Evolutionary conservation across 768 basidiomycete genomes (phyloP).

Genomic region (Tylopilus sp.): DNA sequence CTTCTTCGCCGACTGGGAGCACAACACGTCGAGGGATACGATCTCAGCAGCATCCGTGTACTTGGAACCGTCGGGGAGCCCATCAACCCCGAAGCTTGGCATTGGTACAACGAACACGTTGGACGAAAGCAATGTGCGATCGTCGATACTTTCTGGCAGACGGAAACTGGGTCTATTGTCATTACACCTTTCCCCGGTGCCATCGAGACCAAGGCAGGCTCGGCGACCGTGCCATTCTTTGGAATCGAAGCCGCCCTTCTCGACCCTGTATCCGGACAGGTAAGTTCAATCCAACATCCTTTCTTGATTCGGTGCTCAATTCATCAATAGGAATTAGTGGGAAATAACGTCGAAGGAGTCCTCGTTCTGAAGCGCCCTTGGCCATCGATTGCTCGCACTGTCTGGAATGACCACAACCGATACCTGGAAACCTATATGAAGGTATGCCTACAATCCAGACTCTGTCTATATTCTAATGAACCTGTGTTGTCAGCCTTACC

Average conservation of each 20-base stretch:
- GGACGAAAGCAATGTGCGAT: constrained; percentile 86
- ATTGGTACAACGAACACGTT: constrained; percentile 97
- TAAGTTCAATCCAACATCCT: constrained; percentile 18
- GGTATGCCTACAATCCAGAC: constrained; percentile 20
- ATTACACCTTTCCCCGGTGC: constrained; percentile 96
- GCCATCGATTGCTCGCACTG: constrained; percentile 93
- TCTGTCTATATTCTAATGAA: constrained; percentile 41
- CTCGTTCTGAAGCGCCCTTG: constrained; percentile 83
- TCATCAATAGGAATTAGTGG: constrained; percentile 54
- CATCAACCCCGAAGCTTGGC: constrained; percentile 98
- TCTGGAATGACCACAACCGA: constrained; percentile 89
- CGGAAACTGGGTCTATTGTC: constrained; percentile 95
- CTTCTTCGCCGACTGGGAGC: constrained; percentile 82
- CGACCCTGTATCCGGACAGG: constrained; percentile 76
- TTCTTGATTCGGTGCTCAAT: not conserved
- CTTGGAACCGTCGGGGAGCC: constrained; percentile 96
- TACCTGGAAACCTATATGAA: constrained; percentile 77
- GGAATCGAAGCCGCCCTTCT: constrained; percentile 88
- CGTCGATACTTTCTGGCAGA: constrained; percentile 97
- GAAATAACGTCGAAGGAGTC: constrained; percentile 87
- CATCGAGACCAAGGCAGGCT: constrained; percentile 92
- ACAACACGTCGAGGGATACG: constrained; percentile 79
- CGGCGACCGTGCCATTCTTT: constrained; percentile 97
- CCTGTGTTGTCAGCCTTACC: constrained; percentile 55
- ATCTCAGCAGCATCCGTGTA: constrained; percentile 79